Base-by-base conservation (phyloP, 257 asterid genomes). In the Lycium ferocissimum region DNA sequence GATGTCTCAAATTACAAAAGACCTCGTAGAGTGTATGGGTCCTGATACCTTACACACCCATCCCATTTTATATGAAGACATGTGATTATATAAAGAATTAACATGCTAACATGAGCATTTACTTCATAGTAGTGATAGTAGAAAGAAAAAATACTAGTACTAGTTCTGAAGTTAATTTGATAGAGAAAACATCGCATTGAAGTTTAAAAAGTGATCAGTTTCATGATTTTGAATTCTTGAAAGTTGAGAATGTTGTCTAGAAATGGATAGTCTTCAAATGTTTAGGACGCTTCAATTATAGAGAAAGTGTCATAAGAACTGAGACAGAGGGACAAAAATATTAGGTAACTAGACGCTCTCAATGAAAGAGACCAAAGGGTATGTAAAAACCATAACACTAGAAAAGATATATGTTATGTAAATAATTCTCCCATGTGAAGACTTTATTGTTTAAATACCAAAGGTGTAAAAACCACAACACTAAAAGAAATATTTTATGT, bases 1-100 rank as follows among this genome's bases (percentile, higher is more conserved):
- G 40, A 43, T 83, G 56, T 7, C 65, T 53, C 82, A 83, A 75
- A 83, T 67, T 72, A 73, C n/a, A 73, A 58, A n/a, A n/a, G 38
- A 73, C 38, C 45, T n/a, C 15, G n/a, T 73, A 45, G 38, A 20
- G 59, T 47, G 80, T 45, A 73, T 45, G 80, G 38, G 58, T 73
- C 58, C 80, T 13, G 38, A 47, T 73, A 45, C 35, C 38, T 45
- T 45, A 49, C 40, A 75, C 43, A 20, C 43, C 40, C 58, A n/a
- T 45, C 38, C 80, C 57, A n/a, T 43, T 72, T 72, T 45, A 45
- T 72, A 72, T n/a, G 80, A 43, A 2, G 17, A n/a, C 56, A n/a
- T 45, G 35, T 72, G 58, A 72, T n/a, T 47, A 20, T 61, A 75
- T 49, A 49, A 75, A 75, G 13, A 43, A 26, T 47, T 20, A 75